Evolutionary conservation across 148 eudicot species (phyloP).

Genomic region (Silene latifolia): DNA sequence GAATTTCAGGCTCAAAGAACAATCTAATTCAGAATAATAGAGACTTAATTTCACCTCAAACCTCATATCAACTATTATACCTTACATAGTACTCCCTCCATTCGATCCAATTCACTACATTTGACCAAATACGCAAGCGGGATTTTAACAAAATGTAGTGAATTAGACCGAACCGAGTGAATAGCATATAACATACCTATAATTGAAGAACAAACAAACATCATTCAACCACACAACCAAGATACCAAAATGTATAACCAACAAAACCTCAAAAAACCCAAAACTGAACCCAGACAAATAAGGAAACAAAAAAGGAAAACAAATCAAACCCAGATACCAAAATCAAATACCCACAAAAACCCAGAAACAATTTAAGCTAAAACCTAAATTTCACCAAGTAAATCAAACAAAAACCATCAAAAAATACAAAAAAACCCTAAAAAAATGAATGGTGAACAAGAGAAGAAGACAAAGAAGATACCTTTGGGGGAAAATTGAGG

Average conservation of each 20-base stretch:
- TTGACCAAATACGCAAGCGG: no score
- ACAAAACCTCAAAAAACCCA: background rate
- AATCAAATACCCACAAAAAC: conserved; percentile 12
- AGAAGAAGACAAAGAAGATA: conserved; percentile 14
- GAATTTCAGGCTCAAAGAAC: conserved; percentile 11
- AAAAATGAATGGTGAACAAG: background rate
- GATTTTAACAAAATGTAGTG: no score
- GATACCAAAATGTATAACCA: background rate
- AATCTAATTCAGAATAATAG: background rate
- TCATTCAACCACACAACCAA: background rate
- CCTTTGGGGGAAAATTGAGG: conserved; percentile 20
- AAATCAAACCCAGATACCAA: conserved; percentile 19
- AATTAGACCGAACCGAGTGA: no score
- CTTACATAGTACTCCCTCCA: no score
- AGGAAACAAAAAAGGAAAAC: background rate
- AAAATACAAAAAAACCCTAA: conserved; percentile 18
- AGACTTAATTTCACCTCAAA: conserved; percentile 3
- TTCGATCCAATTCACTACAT: no score
- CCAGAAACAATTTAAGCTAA: conserved; percentile 9
- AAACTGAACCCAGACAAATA: conserved; percentile 17
- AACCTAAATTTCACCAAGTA: background rate
- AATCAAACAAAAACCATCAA: conserved; percentile 12
- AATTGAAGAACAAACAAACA: conserved; percentile 2
- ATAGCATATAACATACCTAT: background rate
- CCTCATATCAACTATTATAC: background rate